These are phyloP conservation scores for Glomus cerebriforme DNA, from an alignment of 192 early-diverging fungal genomes.

Conservation along the genomic window DNA sequence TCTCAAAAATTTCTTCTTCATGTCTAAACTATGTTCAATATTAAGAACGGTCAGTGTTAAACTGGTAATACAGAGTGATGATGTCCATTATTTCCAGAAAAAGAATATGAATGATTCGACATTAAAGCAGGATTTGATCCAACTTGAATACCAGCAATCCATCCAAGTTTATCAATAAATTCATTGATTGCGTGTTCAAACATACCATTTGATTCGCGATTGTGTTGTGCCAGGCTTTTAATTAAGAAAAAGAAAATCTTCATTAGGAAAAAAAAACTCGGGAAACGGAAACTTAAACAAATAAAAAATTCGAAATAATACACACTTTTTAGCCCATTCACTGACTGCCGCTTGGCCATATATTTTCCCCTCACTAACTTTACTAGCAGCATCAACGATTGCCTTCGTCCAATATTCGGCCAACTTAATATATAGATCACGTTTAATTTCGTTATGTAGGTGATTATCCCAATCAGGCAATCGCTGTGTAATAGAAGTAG, in stretches of 20 bases:
- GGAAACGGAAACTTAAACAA: neutral
- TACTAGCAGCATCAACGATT: constrained; percentile 68
- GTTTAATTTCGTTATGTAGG: constrained; percentile 66
- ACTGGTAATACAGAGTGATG: neutral
- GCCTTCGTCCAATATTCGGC: constrained; percentile 77
- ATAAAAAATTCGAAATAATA: neutral
- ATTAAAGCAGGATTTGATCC: neutral
- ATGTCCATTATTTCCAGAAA: neutral
- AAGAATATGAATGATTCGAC: neutral
- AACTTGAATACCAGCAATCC: constrained; percentile 66
- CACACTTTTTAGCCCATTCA: constrained; percentile 82
- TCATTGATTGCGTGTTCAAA: constrained; percentile 63
- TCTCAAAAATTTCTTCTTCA: no score
- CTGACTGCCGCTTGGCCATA: constrained; percentile 76
- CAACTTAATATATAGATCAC: constrained; percentile 69
- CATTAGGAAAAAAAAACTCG: neutral
- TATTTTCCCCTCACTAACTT: constrained; percentile 78
- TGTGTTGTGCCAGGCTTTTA: constrained; percentile 63
- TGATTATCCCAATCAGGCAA: constrained; percentile 80
- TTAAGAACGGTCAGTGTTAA: no score
- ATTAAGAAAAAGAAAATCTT: neutral
- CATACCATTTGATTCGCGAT: constrained; percentile 55
- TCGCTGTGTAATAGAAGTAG: constrained; percentile 70
- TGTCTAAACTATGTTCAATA: no score
- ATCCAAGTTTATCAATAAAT: constrained; percentile 66